These are phyloP conservation scores for Neophaeococcomyces mojaviensis DNA, from an alignment of 2,329 filamentous ascomycete genomes.

Conservation along the genomic window DNA sequence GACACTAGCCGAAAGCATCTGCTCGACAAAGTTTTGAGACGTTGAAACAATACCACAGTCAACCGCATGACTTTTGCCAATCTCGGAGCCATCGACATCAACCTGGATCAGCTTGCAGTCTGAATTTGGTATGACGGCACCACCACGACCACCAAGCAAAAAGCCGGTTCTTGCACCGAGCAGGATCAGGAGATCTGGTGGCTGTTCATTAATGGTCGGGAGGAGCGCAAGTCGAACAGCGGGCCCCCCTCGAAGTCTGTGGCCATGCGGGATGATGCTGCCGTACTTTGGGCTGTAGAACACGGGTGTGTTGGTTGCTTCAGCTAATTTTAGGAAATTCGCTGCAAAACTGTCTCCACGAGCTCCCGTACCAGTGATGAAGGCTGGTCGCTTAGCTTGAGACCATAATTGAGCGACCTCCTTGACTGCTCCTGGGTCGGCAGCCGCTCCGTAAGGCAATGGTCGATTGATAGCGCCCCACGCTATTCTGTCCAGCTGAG, in stretches of 20 bases:
- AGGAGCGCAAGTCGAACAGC: conserved; percentile 31
- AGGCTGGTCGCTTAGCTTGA: conserved; percentile 31
- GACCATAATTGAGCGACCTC: conserved; percentile 27
- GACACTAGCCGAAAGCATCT: conserved; percentile 20
- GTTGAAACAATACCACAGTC: conserved; percentile 38
- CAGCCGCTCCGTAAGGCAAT: conserved; percentile 29
- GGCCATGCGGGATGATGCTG: conserved; percentile 22
- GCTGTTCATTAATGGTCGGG: conserved; percentile 21
- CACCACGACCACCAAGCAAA: conserved; percentile 32
- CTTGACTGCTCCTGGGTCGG: conserved; percentile 31
- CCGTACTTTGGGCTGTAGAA: conserved; percentile 32
- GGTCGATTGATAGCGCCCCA: conserved; percentile 36
- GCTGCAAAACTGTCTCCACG: conserved; percentile 21
- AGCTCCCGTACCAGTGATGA: conserved; percentile 38
- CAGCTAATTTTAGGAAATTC: conserved; percentile 28
- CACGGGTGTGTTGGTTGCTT: conserved; percentile 31
- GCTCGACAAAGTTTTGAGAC: conserved; percentile 27
- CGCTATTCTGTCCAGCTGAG: conserved; percentile 30
- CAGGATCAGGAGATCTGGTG: conserved; percentile 37
- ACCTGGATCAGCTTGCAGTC: conserved; percentile 35
- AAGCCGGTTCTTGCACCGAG: conserved; percentile 38
- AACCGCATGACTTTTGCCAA: conserved; percentile 34
- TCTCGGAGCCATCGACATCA: conserved; percentile 37
- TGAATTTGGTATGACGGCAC: conserved; percentile 31
- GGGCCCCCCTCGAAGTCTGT: conserved; percentile 31